Percentiles rank a stretch among this genome's conserved stretches.
phyloP scores from a whole-genome alignment of 2,329 filamentous ascomycete genomes.

The Penicillium sp. region DNA sequence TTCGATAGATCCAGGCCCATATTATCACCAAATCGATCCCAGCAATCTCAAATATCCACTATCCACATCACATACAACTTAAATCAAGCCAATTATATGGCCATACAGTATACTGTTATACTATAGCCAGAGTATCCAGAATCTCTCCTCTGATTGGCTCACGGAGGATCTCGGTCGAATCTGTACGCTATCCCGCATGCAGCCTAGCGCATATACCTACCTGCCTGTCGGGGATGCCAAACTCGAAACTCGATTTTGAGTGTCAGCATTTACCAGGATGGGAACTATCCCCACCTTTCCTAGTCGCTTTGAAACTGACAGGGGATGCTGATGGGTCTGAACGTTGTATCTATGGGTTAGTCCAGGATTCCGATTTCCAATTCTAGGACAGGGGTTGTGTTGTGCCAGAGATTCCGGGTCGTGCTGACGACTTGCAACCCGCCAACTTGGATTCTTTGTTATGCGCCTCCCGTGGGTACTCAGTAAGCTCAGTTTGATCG shows the following conservation, averaged over 20 bases:
- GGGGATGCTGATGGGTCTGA: not conserved
- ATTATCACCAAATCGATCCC: not conserved
- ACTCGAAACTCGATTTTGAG: not conserved
- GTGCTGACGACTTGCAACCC: not conserved
- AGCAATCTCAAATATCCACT: not conserved
- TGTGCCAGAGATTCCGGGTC: not conserved
- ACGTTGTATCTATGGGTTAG: too few relatives aligned
- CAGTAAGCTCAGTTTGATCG: slow-evolving; percentile 4
- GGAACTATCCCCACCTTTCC: not conserved
- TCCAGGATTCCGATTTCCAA: too few relatives aligned
- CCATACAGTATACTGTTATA: too few relatives aligned
- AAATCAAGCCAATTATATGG: not conserved
- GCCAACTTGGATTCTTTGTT: slow-evolving; percentile 1
- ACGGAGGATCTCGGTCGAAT: slow-evolving; percentile 30
- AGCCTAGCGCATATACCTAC: slow-evolving; percentile 19
- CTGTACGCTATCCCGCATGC: not conserved
- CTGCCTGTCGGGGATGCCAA: slow-evolving; percentile 17
- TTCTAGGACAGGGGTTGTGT: not conserved
- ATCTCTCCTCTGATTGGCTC: slow-evolving; percentile 14
- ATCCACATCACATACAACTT: not conserved
- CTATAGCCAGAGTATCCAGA: not conserved
- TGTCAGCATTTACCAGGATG: not conserved
- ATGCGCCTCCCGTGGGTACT: not conserved
- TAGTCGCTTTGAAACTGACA: not conserved
- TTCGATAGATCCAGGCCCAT: too few relatives aligned